Base-by-base conservation (phyloP, 306 rosid genomes). In the Amphicarpaea edgeworthii region DNA sequence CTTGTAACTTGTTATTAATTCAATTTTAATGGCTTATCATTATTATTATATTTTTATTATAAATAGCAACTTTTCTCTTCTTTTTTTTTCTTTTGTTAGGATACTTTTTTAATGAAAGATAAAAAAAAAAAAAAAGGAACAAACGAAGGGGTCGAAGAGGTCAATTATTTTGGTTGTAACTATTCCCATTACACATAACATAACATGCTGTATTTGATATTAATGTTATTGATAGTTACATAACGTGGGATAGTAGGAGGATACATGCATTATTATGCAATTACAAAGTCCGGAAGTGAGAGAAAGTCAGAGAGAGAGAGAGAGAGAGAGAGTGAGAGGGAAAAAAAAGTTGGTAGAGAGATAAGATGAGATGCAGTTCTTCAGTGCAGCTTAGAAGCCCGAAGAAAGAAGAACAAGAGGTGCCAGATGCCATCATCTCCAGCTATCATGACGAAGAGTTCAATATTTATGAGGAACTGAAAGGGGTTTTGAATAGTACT, bases 331-430 rank as follows among this genome's bases (percentile, higher is more conserved):
- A 80, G 64, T 9, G 61, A 20, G 28, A 3, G 30, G 9, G 14
- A 54, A n/a, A n/a, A n/a, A n/a, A n/a, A 12, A 64, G 17, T 34
- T 76, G 34, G 62, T 0, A 46, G 68, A 46, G 68, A 71, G 85
- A 77, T 82, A 82, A 82, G 85, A 82, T 82, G 85, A 46, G 76
- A 64, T 70, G 51, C 71, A 54, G n/a, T n/a, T n/a, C 58, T 77
- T 71, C 85, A 24, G n/a, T n/a, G n/a, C 9, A 63, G 9, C 71
- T 64, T 14, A 71, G 76, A 77, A 86, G 84, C 49, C 97, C 93
- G 46, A 92, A 92, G 83, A 79, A 78, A 83, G 93, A 91, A 77
- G 95, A 91, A 73, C 90, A 83, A 21, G 70, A 86, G 43, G 91
- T 85, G 12, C 91, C 95, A 14, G 86, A 89, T 17, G 7, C 70